Evolutionary conservation across 2,329 filamentous ascomycete genomes (phyloP).

Genomic region (Cordyceps militaris): DNA sequence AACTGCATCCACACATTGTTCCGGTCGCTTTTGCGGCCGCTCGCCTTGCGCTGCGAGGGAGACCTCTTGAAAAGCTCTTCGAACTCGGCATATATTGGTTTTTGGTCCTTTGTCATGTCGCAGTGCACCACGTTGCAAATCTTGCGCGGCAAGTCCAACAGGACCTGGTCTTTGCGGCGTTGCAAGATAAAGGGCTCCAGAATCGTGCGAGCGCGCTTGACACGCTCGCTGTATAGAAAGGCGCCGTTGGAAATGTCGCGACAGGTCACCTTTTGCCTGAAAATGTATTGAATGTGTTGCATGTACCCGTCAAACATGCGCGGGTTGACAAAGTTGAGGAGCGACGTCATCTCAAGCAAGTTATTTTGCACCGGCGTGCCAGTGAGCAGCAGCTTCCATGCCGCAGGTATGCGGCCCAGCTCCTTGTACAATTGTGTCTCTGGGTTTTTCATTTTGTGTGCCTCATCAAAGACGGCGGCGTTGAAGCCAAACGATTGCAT

Average conservation of each 20-base stretch:
- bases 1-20: slow-evolving; percentile 83
- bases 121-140: slow-evolving; percentile 72
- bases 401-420: slow-evolving; percentile 66
- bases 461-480: slow-evolving; percentile 79
- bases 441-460: slow-evolving; percentile 86
- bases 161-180: slow-evolving; percentile 85
- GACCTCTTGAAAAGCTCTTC: slow-evolving; percentile 58
- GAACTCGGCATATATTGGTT: slow-evolving; percentile 61
- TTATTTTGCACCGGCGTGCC: slow-evolving; percentile 89
- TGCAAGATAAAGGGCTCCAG: slow-evolving; percentile 92
- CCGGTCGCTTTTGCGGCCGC: slow-evolving; percentile 43
- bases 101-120: slow-evolving; percentile 66
- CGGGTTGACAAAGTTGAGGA: slow-evolving; percentile 92
- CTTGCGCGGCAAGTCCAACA: slow-evolving; percentile 78
- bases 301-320: slow-evolving; percentile 69
- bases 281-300: slow-evolving; percentile 77
- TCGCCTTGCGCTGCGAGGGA: slow-evolving; percentile 46
- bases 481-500: slow-evolving; percentile 43
- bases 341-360: slow-evolving; percentile 79
- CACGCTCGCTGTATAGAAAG: slow-evolving; percentile 78
- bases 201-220: slow-evolving; percentile 81
- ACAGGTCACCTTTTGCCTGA: slow-evolving; percentile 84
- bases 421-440: slow-evolving; percentile 75
- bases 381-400: slow-evolving; percentile 75
- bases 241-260: slow-evolving; percentile 73